Percentiles rank a stretch among this genome's conserved stretches.
Evolutionary conservation across 2,329 filamentous ascomycete species (phyloP).

Genomic region (Elsinoe perseae): DNA sequence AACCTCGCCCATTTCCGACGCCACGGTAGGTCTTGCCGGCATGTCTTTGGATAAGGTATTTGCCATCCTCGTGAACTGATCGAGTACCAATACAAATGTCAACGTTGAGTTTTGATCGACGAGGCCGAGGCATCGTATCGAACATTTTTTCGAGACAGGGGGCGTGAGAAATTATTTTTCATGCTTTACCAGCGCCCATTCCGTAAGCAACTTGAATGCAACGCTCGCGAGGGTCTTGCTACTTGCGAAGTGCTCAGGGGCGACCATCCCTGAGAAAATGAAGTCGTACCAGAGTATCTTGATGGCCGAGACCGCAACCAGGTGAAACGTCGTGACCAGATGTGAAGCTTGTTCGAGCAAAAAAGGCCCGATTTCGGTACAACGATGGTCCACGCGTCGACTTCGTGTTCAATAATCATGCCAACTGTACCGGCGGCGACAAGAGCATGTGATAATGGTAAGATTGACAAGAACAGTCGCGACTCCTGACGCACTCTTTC

Average conservation of each 20-base stretch:
- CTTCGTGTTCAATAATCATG: slow-evolving; percentile 14
- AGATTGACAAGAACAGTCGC: background rate
- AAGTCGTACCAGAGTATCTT: background rate
- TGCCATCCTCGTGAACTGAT: slow-evolving; percentile 1
- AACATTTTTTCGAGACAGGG: background rate
- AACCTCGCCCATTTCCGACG: background rate
- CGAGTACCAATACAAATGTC: background rate
- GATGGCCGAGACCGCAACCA: background rate
- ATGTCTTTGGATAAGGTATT: background rate
- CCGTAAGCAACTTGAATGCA: background rate
- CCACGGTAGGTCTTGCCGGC: background rate
- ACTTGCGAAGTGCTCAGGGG: background rate
- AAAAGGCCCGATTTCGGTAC: slow-evolving; percentile 7
- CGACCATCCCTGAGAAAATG: background rate
- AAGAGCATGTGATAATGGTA: background rate
- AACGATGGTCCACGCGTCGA: background rate
- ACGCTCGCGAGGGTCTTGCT: background rate
- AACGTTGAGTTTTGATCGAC: background rate
- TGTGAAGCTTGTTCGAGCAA: slow-evolving; percentile 4
- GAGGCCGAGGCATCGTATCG: background rate
- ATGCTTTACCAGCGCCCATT: background rate
- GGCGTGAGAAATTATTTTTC: background rate
- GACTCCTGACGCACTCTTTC: background rate
- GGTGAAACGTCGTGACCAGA: slow-evolving; percentile 6
- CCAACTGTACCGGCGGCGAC: background rate